Evolutionary conservation across 805 yeast genomes (phyloP).

Genomic region (Candida incommunis): DNA sequence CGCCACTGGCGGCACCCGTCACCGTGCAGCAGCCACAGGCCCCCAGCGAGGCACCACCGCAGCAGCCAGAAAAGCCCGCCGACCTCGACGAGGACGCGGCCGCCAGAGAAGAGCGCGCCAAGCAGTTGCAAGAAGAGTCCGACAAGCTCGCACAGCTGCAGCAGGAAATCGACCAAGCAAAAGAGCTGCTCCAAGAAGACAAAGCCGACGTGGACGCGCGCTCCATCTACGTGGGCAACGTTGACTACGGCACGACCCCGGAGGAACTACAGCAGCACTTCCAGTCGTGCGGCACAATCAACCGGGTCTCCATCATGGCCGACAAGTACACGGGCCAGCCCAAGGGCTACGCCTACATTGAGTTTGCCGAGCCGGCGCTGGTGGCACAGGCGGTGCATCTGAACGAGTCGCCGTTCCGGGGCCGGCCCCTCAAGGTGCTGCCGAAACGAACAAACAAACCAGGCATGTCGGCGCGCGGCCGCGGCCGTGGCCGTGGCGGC

Average conservation of each 20-base stretch:
- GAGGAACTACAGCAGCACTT: constrained; percentile 68
- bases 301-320: constrained; percentile 63
- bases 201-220: constrained; percentile 61
- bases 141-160: constrained; percentile 47
- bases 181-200: constrained; percentile 28
- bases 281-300: constrained; percentile 53
- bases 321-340: constrained; percentile 71
- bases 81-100: background rate
- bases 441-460: constrained; percentile 77
- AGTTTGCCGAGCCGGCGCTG: constrained; percentile 53
- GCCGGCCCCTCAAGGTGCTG: constrained; percentile 56
- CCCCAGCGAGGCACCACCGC: background rate
- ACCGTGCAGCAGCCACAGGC: background rate
- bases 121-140: constrained; percentile 48
- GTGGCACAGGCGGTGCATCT: constrained; percentile 52
- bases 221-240: constrained; percentile 72
- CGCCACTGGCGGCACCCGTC: constrained; percentile 8
- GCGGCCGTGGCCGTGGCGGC: constrained; percentile 32
- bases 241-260: constrained; percentile 67
- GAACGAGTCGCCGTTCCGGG: constrained; percentile 53
- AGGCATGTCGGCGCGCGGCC: constrained; percentile 39
- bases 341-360: constrained; percentile 78
- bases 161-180: constrained; percentile 29
- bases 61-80: too few species aligned
- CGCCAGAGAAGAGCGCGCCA: background rate